Conservation (phyloP, 1,284 basidiomycete genomes). For the Ustilago crameri region DNA sequence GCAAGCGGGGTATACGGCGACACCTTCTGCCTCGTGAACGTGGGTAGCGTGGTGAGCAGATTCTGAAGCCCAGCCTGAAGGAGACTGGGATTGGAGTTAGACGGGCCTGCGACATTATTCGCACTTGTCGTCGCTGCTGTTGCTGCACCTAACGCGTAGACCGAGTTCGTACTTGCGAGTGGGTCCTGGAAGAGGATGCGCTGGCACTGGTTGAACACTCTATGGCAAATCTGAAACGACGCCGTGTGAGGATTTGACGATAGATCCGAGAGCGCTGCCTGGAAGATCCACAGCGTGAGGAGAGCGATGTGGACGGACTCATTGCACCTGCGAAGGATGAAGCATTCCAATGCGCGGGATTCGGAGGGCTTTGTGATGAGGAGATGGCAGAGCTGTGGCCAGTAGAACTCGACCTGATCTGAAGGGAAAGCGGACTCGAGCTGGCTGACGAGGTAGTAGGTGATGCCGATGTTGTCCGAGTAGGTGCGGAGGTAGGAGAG, state of each 20-base stretch:
- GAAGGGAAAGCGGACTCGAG: slow-evolving; percentile 56
- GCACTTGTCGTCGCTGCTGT: too few relatives aligned
- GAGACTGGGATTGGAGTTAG: slow-evolving; percentile 34
- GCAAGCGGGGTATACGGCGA: slow-evolving; percentile 71
- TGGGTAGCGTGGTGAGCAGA: slow-evolving; percentile 62
- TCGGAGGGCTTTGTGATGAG: slow-evolving; percentile 63
- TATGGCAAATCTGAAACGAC: slow-evolving; percentile 90
- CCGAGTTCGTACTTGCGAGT: slow-evolving; percentile 36
- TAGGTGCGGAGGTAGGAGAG: slow-evolving; percentile 65
- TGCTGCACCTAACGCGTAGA: slow-evolving; percentile 29
- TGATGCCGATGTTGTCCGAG: slow-evolving; percentile 67
- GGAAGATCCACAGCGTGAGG: slow-evolving; percentile 66
- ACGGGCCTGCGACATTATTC: slow-evolving; percentile 23
- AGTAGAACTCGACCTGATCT: slow-evolving; percentile 66
- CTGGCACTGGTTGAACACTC: slow-evolving; percentile 90
- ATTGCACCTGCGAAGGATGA: slow-evolving; percentile 62
- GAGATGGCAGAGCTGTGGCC: slow-evolving; percentile 67
- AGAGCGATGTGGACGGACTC: slow-evolving; percentile 65
- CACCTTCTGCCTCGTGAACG: slow-evolving; percentile 40
- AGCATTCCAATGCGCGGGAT: slow-evolving; percentile 63
- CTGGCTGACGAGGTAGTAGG: slow-evolving; percentile 64
- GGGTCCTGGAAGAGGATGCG: slow-evolving; percentile 94
- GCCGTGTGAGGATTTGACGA: slow-evolving; percentile 73
- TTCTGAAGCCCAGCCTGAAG: slow-evolving; percentile 20
- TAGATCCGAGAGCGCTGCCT: slow-evolving; percentile 64